Base-by-base conservation (phyloP, 1,284 basidiomycete species). In the Leccinum ambiguum region DNA sequence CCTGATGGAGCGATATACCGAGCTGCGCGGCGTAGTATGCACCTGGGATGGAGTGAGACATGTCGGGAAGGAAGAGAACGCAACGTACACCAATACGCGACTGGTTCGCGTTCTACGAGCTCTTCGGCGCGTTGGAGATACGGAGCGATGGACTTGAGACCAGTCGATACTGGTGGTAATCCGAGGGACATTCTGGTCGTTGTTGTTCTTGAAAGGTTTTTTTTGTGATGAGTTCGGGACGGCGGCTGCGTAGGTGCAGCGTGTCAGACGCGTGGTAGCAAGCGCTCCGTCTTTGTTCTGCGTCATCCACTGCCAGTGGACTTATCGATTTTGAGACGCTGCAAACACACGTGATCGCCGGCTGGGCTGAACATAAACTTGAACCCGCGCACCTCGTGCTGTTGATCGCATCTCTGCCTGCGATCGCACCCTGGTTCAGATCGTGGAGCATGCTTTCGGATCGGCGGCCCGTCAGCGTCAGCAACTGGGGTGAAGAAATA, bases 81-180 rank as follows among this genome's bases (percentile, higher is more conserved):
- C 43, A 36, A 62, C 91, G 71, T 79, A 94, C 96, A 96, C 96
- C 96, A 98, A 77, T 98, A 98, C 2, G 93, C 84, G 69, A 96
- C 82, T 3, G 94, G 92, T 70, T 98, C 95, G 65, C 90, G 88
- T 14, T 80, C 80, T 62, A 84, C 86, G 67, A 97, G 84, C 76
- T 98, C 97, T 61, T 92, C 88, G 0, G 96, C 93, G 60, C 96
- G 86, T 74, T 94, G 93, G n/a, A 98, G 82, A 75, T 88, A 96
- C 3, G 94, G 90, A 8, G 86, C 76, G 65, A 92, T 81, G 18
- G 86, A 67, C 71, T 87, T 91, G 74, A 92, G 85, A 63, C 84
- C 80, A 54, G 79, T 68, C 0, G 90, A 83, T 48, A 87, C 65
- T 23, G 85, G 78, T 18, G 87, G 86, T 8, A 90, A 77, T 60